These are phyloP conservation scores for Przewalskia tangutica DNA, from an alignment of 257 asterid species.

Conservation along the genomic window DNA sequence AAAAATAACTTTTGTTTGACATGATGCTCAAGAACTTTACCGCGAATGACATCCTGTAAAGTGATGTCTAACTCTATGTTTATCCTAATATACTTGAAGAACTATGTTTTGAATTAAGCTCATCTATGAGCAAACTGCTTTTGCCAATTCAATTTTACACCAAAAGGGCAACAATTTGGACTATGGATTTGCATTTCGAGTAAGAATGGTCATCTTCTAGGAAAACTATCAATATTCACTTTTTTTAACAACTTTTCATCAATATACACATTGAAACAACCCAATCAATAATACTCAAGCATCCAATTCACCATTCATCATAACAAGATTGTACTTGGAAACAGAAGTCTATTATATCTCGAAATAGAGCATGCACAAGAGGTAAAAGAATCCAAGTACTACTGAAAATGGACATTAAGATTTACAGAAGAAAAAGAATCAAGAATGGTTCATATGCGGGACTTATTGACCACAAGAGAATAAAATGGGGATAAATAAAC, in stretches of 20 bases:
- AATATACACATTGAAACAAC: background rate
- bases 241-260: background rate
- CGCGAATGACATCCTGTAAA: background rate
- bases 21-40: background rate
- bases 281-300: background rate
- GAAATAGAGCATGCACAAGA: background rate
- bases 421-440: background rate
- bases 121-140: background rate
- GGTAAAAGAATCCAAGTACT: background rate
- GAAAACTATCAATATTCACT: background rate
- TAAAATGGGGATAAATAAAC: background rate
- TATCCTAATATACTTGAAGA: background rate
- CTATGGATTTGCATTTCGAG: background rate
- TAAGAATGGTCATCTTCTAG: background rate
- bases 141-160: background rate
- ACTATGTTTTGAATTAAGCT: background rate
- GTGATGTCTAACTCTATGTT: background rate
- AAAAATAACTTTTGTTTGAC: background rate
- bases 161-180: background rate
- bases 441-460: background rate
- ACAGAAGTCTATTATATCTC: background rate
- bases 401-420: too few relatives aligned
- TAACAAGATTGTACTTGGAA: background rate
- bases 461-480: background rate
- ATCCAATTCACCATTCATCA: background rate